Evolutionary conservation across 140 eudicot genomes (phyloP).

Genomic region (Senecio squalidus): DNA sequence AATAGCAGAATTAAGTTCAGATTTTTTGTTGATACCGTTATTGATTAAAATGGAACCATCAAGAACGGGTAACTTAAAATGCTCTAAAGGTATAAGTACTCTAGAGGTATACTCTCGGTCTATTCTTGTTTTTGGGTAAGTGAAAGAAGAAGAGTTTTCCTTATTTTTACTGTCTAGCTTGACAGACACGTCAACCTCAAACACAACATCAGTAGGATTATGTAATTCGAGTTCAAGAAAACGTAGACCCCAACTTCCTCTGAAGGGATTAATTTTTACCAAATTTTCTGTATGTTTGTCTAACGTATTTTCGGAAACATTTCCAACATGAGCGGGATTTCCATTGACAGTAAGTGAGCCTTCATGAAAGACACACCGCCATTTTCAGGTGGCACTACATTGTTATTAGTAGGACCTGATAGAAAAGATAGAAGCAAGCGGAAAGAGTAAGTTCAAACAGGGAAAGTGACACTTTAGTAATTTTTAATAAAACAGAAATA

Average conservation of each 20-base stretch:
- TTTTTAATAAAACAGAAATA: not conserved
- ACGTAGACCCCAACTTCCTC: slow-evolving; percentile 95
- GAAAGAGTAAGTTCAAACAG: no score
- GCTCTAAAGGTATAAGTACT: slow-evolving; percentile 87
- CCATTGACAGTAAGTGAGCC: slow-evolving; percentile 88
- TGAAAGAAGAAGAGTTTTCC: slow-evolving; percentile 35
- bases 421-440: not conserved
- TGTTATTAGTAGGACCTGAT: slow-evolving; percentile 47
- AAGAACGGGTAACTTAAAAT: slow-evolving; percentile 83
- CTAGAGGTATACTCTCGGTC: slow-evolving; percentile 85
- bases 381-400: slow-evolving; percentile 34
- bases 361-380: slow-evolving; percentile 54
- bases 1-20: slow-evolving; percentile 71
- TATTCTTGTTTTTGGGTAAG: slow-evolving; percentile 76
- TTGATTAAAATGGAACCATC: slow-evolving; percentile 69
- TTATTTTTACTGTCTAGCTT: slow-evolving; percentile 41
- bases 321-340: slow-evolving; percentile 90
- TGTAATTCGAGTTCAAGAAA: slow-evolving; percentile 91
- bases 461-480: no score
- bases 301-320: slow-evolving; percentile 27
- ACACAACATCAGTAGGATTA: slow-evolving; percentile 83
- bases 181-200: slow-evolving; percentile 77
- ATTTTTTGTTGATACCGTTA: slow-evolving; percentile 41
- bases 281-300: slow-evolving; percentile 40
- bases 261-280: slow-evolving; percentile 76